These are phyloP conservation scores for Russula virescens DNA, from an alignment of 768 basidiomycete genomes.

Conservation along the genomic window DNA sequence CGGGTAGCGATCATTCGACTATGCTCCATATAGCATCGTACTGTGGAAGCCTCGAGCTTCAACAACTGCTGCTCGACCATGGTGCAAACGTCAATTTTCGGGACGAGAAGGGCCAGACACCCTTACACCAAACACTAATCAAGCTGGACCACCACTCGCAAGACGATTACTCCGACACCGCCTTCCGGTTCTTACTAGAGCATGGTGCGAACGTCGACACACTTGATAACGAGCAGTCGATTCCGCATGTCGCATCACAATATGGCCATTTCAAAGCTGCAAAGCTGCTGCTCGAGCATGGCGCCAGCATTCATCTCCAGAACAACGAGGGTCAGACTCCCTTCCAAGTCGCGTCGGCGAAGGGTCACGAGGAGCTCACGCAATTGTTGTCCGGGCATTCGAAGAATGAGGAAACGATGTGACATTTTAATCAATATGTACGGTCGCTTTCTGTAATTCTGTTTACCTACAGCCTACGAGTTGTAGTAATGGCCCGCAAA, in stretches of 20 bases:
- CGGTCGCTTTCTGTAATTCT: too few relatives aligned
- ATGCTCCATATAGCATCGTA: too few relatives aligned
- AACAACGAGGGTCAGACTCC: neutral
- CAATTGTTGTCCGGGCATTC: neutral
- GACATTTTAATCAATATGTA: too few relatives aligned
- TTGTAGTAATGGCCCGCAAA: too few relatives aligned
- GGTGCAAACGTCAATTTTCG: too few relatives aligned
- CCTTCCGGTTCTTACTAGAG: neutral
- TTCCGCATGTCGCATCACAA: neutral
- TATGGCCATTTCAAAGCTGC: neutral
- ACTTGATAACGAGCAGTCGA: neutral
- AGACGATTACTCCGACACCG: neutral
- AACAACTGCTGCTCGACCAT: too few relatives aligned
- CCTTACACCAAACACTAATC: neutral
- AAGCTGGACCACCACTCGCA: neutral
- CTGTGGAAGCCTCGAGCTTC: too few relatives aligned
- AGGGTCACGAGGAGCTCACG: neutral
- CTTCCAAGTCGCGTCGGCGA: neutral
- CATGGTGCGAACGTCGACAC: neutral
- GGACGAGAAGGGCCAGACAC: neutral
- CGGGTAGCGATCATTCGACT: too few relatives aligned
- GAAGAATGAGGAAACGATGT: neutral
- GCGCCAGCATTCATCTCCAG: neutral
- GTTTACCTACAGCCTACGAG: too few relatives aligned
- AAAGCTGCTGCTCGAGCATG: neutral